phyloP scores from a whole-genome alignment of 164 flowering plant species.

The Akebia trifoliata region DNA sequence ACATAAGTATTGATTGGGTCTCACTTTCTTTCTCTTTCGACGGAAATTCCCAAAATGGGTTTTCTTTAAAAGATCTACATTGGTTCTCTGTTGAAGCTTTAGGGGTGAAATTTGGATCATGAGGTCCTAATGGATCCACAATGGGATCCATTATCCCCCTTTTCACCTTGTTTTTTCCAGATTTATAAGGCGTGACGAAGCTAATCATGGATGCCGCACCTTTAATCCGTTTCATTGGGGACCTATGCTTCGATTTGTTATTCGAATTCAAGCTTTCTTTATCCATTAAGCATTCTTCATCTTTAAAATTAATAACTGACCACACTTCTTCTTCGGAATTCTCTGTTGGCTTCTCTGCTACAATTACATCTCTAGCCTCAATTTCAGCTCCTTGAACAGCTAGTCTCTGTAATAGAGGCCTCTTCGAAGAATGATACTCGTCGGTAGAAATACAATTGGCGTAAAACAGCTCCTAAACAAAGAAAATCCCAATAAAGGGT shows the following conservation, averaged over 20 bases:
- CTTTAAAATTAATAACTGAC: constrained; percentile 77
- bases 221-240: constrained; percentile 59
- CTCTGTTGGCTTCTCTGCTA: constrained; percentile 23
- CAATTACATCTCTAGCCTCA: constrained; percentile 55
- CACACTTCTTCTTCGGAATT: constrained; percentile 59
- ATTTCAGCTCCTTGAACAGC: constrained; percentile 86
- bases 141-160: constrained; percentile 22
- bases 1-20: constrained; percentile 50
- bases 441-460: constrained; percentile 81
- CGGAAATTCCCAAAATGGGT: constrained; percentile 43
- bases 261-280: constrained; percentile 34
- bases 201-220: constrained; percentile 58
- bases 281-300: constrained; percentile 34
- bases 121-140: constrained; percentile 6
- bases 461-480: constrained; percentile 63
- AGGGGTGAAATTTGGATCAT: constrained; percentile 11
- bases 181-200: constrained; percentile 35
- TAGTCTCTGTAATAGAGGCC: constrained; percentile 81
- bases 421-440: constrained; percentile 83
- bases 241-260: constrained; percentile 38
- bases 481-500: not conserved
- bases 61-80: constrained; percentile 27
- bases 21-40: constrained; percentile 33
- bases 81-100: constrained; percentile 21
- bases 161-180: constrained; percentile 32